Percentiles rank a stretch among this genome's conserved stretches.
phyloP scores from a whole-genome alignment of 495 filamentous ascomycete genomes.

The Tricharina praecox region DNA sequence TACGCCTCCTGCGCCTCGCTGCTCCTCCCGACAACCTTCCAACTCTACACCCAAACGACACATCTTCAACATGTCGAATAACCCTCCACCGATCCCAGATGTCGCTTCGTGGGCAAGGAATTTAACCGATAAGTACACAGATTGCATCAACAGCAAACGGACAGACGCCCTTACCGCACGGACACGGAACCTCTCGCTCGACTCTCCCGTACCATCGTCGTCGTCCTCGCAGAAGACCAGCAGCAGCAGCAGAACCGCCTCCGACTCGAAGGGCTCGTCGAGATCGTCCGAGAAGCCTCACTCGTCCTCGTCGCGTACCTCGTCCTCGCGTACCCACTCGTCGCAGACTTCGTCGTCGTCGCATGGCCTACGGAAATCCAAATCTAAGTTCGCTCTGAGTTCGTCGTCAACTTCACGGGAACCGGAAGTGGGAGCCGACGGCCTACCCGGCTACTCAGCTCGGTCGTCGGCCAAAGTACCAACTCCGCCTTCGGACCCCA shows the following conservation, averaged over 20 bases:
- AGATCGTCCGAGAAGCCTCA: background rate
- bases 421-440: conserved; percentile 23
- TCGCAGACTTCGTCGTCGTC: conserved; percentile 11
- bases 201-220: conserved; percentile 9
- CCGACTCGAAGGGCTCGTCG: background rate
- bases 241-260: conserved; percentile 7
- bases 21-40: background rate
- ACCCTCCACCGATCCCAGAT: conserved; percentile 2
- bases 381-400: conserved; percentile 15
- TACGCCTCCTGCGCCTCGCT: background rate
- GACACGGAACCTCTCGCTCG: conserved; percentile 20
- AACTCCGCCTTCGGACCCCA: conserved; percentile 51
- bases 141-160: conserved; percentile 23
- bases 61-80: conserved; percentile 2
- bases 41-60: background rate
- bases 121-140: conserved; percentile 17
- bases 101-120: conserved; percentile 20
- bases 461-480: conserved; percentile 69
- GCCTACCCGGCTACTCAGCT: conserved; percentile 22
- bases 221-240: too few relatives aligned
- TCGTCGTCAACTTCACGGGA: conserved; percentile 13
- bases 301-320: conserved; percentile 9
- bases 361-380: conserved; percentile 16
- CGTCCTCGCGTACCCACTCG: conserved; percentile 7
- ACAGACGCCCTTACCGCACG: conserved; percentile 7